Evolutionary conservation across 2,329 filamentous ascomycete genomes (phyloP).

Genomic region (Fusarium sublunatum): DNA sequence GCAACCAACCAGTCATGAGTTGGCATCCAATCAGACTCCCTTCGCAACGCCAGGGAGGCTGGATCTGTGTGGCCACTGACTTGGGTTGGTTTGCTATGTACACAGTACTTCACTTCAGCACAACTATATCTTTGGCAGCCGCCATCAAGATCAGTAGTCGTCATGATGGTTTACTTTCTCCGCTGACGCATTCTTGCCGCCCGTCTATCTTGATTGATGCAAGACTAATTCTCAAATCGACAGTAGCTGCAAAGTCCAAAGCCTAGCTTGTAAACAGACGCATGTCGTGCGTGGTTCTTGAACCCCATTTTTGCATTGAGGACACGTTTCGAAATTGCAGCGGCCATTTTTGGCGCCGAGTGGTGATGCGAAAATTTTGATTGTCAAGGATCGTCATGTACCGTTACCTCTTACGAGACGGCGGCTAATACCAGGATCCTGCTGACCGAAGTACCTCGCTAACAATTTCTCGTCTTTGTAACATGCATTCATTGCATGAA

Average conservation of each 20-base stretch:
- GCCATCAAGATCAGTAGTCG: conserved; percentile 17
- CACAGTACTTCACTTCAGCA: conserved; percentile 23
- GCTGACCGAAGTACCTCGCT: conserved; percentile 51
- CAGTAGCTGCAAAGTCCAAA: background rate
- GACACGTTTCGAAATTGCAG: conserved; percentile 35
- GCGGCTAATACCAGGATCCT: conserved; percentile 37
- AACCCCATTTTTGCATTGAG: conserved; percentile 27
- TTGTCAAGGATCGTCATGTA: conserved; percentile 47
- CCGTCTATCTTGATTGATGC: background rate
- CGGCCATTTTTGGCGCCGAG: conserved; percentile 31
- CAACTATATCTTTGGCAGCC: conserved; percentile 11
- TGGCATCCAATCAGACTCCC: conserved; percentile 33
- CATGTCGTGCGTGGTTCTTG: background rate
- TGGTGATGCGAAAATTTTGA: conserved; percentile 50
- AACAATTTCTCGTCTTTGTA: conserved; percentile 51
- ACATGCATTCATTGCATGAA: conserved; percentile 7
- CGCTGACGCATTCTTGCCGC: conserved; percentile 9
- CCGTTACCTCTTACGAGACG: conserved; percentile 44
- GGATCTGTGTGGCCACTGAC: conserved; percentile 49
- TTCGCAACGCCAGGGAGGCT: conserved; percentile 44
- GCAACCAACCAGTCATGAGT: conserved; percentile 41
- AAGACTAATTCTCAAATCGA: conserved; percentile 1
- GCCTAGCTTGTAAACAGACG: background rate
- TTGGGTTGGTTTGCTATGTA: conserved; percentile 46
- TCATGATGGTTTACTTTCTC: conserved; percentile 23